Conservation (phyloP, 371 early-diverging fungal genomes). For the Syncephalastrum monosporum region DNA sequence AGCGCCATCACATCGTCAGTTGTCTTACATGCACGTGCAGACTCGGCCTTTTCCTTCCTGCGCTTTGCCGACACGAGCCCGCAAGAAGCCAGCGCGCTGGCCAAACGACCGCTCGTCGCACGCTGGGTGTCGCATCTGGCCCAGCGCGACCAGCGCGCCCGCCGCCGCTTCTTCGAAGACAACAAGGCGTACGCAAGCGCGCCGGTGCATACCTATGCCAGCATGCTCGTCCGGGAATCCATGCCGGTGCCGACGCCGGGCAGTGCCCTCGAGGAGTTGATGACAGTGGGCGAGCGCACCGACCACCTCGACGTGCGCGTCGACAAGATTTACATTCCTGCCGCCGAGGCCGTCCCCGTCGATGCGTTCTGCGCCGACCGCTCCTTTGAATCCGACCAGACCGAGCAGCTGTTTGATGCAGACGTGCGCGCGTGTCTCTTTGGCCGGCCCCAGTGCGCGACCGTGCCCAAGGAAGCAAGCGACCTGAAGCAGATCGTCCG, state of each 20-base stretch:
- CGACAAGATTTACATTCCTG: too few relatives aligned
- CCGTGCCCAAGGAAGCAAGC: slow-evolving; percentile 11
- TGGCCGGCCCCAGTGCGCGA: slow-evolving; percentile 41
- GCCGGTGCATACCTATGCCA: slow-evolving; percentile 43
- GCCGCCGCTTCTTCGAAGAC: slow-evolving; percentile 35
- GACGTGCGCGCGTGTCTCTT: slow-evolving; percentile 48
- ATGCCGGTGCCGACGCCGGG: slow-evolving; percentile 21
- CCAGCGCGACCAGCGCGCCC: slow-evolving; percentile 29
- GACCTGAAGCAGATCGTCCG: slow-evolving; percentile 21
- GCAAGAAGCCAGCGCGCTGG: slow-evolving; percentile 52
- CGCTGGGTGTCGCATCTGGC: slow-evolving; percentile 54
- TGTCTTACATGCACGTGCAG: slow-evolving; percentile 6
- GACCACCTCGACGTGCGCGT: too few relatives aligned
- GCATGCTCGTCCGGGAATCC: slow-evolving; percentile 44
- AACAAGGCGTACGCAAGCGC: slow-evolving; percentile 22
- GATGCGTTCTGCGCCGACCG: slow-evolving; percentile 66
- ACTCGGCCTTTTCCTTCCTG: slow-evolving; percentile 59
- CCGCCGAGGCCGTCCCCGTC: slow-evolving; percentile 55
- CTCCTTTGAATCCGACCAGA: slow-evolving; percentile 60
- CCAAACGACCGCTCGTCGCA: slow-evolving; percentile 45
- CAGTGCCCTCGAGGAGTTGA: slow-evolving; percentile 31
- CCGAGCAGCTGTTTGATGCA: slow-evolving; percentile 49
- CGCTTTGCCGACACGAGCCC: slow-evolving; percentile 63
- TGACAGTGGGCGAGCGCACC: slow-evolving; percentile 22
- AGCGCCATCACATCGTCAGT: too few relatives aligned